These are phyloP conservation scores for Plasmodium coatneyi DNA, from an alignment of 169 alveolate species.

Conservation along the genomic window DNA sequence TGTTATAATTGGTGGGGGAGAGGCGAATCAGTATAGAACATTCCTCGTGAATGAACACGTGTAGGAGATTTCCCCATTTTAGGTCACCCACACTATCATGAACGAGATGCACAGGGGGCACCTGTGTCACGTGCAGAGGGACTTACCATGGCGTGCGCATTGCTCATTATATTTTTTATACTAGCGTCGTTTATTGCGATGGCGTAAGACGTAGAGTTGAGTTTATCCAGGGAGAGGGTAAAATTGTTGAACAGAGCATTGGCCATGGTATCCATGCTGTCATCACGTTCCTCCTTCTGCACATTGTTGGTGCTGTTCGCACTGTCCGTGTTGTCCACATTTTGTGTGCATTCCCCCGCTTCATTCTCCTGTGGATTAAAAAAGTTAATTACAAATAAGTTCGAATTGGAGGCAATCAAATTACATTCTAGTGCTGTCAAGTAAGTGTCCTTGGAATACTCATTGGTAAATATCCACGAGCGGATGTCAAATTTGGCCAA, in stretches of 20 bases:
- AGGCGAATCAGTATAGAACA: background rate
- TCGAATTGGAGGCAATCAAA: constrained; percentile 45
- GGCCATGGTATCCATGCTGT: constrained; percentile 17
- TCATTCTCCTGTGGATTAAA: background rate
- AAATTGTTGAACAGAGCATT: constrained; percentile 69
- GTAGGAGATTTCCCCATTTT: background rate
- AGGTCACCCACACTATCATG: background rate
- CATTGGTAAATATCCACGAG: constrained; percentile 74
- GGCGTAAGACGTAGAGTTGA: constrained; percentile 52
- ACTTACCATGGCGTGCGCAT: constrained; percentile 80
- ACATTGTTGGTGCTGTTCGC: background rate
- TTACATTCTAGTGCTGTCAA: constrained; percentile 65
- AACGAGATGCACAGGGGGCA: background rate
- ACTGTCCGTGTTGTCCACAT: background rate
- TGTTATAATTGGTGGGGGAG: background rate
- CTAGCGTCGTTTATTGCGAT: constrained; percentile 42
- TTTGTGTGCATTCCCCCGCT: background rate
- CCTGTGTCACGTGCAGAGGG: background rate
- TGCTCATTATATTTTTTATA: constrained; percentile 66
- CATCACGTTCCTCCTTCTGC: background rate
- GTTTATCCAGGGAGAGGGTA: constrained; percentile 60
- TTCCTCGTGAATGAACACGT: background rate
- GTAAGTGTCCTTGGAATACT: constrained; percentile 63
- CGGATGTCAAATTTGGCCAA: constrained; percentile 67
- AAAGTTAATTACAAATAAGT: constrained; percentile 49